These are phyloP conservation scores for Quercus engelmannii DNA, from an alignment of 306 rosid genomes.

Conservation along the genomic window DNA sequence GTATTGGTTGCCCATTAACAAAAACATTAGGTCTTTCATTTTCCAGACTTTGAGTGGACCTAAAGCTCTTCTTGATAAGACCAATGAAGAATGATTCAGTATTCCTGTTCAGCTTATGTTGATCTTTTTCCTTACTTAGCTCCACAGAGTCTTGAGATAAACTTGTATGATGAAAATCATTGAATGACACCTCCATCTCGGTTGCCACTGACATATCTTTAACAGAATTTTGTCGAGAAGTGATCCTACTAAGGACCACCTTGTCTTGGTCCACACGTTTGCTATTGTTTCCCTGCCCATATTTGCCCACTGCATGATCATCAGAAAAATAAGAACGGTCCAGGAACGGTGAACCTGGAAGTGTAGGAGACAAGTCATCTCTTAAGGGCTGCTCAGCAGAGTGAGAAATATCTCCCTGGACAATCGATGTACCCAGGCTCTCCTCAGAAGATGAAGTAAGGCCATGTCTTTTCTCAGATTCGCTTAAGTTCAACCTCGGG, in stretches of 20 bases:
- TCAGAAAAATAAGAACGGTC: constrained; percentile 24
- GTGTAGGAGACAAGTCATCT: constrained; percentile 13
- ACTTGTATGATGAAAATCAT: constrained; percentile 27
- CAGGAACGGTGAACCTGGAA: constrained; percentile 20
- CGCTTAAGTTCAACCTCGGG: constrained; percentile 9
- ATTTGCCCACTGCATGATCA: constrained; percentile 1
- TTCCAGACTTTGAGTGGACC: constrained; percentile 19
- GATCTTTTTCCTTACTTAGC: constrained; percentile 32
- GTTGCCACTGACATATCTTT: constrained; percentile 19
- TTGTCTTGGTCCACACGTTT: constrained; percentile 16
- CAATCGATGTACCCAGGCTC: not conserved
- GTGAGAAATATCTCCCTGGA: constrained; percentile 6
- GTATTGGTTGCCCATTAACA: constrained; percentile 40
- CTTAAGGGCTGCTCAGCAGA: constrained; percentile 18
- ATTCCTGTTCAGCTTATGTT: constrained; percentile 20
- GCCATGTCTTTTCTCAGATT: constrained; percentile 21
- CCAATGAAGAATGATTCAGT: constrained; percentile 26
- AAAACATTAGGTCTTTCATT: constrained; percentile 29
- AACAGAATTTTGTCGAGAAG: constrained; percentile 16
- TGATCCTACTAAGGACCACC: not conserved
- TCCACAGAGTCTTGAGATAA: constrained; percentile 36
- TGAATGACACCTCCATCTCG: constrained; percentile 32
- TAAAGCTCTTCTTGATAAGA: constrained; percentile 29
- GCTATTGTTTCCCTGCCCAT: constrained; percentile 16
- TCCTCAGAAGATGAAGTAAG: constrained; percentile 20